phyloP scores from a whole-genome alignment of 2,329 filamentous ascomycete species.

The Cordyceps javanica region DNA sequence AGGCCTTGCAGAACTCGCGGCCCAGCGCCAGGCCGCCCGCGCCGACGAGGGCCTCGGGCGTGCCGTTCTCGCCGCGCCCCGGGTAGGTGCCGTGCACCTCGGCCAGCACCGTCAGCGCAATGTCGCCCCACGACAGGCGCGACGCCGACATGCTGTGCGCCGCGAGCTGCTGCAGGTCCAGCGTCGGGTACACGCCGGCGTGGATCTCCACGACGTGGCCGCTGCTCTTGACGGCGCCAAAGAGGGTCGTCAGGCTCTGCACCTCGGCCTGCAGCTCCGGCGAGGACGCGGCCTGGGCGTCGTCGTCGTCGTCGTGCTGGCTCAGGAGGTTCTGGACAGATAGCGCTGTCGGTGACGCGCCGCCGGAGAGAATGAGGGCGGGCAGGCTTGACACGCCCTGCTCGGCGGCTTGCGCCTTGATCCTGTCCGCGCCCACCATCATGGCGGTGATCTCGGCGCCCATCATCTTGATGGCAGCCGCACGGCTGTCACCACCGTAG shows the following conservation, averaged over 20 bases:
- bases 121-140: slow-evolving; percentile 44
- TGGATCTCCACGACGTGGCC: slow-evolving; percentile 59
- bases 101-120: slow-evolving; percentile 63
- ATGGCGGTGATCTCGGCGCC: slow-evolving; percentile 25
- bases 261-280: slow-evolving; percentile 18
- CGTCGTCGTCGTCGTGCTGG: slow-evolving; percentile 10
- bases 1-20: slow-evolving; percentile 67
- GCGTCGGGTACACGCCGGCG: slow-evolving; percentile 67
- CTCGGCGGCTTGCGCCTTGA: slow-evolving; percentile 17
- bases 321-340: slow-evolving; percentile 22
- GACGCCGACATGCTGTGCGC: slow-evolving; percentile 51
- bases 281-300: slow-evolving; percentile 3
- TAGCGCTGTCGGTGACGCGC: slow-evolving; percentile 66
- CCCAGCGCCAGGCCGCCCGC: slow-evolving; percentile 66
- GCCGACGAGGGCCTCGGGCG: slow-evolving; percentile 60
- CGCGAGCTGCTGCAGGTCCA: slow-evolving; percentile 75
- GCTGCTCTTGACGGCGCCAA: slow-evolving; percentile 24
- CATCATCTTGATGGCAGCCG: slow-evolving; percentile 26
- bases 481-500: slow-evolving; percentile 42
- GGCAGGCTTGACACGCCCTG: slow-evolving; percentile 15
- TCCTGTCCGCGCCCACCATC: slow-evolving; percentile 19
- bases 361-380: slow-evolving; percentile 52
- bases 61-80: slow-evolving; percentile 40
- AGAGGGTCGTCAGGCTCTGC: slow-evolving; percentile 16
- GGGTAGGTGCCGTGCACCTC: slow-evolving; percentile 67